A percentile compares a stretch with the other conserved stretches of the same genome.
Evolutionary conservation across 2,329 filamentous ascomycete genomes (phyloP).

Genomic region (Fusarium redolens): DNA sequence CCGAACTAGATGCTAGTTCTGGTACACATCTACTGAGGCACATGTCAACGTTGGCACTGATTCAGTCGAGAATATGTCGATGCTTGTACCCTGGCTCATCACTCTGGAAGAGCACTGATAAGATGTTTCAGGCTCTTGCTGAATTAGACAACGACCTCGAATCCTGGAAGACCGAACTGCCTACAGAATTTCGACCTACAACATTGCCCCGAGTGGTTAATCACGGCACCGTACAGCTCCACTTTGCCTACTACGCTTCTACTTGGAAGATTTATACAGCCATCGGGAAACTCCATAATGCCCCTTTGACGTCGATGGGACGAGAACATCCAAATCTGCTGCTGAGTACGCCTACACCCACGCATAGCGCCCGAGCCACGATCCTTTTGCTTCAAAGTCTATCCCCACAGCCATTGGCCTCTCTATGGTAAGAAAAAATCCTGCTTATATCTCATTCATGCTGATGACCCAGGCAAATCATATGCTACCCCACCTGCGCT

Average conservation of each 20-base stretch:
- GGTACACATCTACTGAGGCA: not conserved
- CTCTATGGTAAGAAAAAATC: fast-evolving
- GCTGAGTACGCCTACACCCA: not conserved
- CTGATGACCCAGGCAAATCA: not conserved
- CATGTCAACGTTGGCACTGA: not conserved
- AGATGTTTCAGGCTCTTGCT: not conserved
- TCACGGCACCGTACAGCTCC: not conserved
- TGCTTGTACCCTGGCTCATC: fast-evolving
- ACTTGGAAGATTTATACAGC: not conserved
- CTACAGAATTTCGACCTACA: not conserved
- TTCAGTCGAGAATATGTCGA: not conserved
- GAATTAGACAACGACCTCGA: not conserved
- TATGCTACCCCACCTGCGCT: not conserved
- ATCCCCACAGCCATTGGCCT: not conserved
- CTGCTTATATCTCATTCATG: fast-evolving
- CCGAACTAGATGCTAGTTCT: fast-evolving
- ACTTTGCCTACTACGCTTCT: not conserved
- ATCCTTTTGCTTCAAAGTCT: not conserved
- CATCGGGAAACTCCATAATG: not conserved
- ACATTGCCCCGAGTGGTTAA: fast-evolving
- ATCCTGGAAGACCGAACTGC: not conserved
- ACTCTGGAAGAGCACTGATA: not conserved
- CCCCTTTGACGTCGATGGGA: not conserved
- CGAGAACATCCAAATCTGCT: not conserved
- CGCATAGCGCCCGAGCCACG: not conserved